phyloP scores from a whole-genome alignment of 805 yeast species.

The Myxozyma vanderwaltii region DNA sequence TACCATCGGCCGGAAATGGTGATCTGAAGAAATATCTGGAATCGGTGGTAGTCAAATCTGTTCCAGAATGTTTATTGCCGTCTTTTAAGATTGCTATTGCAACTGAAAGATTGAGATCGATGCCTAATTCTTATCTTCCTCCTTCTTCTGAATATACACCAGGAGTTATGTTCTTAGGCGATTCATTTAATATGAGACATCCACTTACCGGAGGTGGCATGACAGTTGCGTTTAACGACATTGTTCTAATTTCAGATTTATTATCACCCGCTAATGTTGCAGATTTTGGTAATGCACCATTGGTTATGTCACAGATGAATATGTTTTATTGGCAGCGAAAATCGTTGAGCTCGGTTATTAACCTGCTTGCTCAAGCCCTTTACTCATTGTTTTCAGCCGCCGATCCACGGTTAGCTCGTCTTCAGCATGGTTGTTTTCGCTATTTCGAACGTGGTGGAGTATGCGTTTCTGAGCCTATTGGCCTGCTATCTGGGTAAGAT shows the following conservation, averaged over 20 bases:
- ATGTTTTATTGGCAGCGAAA: constrained; percentile 81
- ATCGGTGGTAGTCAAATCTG: constrained; percentile 60
- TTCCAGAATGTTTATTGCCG: constrained; percentile 68
- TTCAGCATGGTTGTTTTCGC: constrained; percentile 86
- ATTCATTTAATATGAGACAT: constrained; percentile 95
- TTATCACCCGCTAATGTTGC: constrained; percentile 57
- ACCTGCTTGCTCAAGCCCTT: constrained; percentile 86
- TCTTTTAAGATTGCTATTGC: constrained; percentile 68
- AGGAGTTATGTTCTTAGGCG: constrained; percentile 86
- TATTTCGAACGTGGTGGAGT: constrained; percentile 86
- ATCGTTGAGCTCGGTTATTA: constrained; percentile 76
- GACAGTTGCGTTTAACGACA: constrained; percentile 95
- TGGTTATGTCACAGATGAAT: constrained; percentile 57
- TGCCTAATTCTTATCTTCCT: constrained; percentile 92
- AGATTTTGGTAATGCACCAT: constrained; percentile 59
- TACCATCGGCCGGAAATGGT: constrained; percentile 66
- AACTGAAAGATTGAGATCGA: constrained; percentile 64
- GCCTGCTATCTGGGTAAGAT: constrained; percentile 72
- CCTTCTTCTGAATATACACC: constrained; percentile 68
- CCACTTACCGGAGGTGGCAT: constrained; percentile 99
- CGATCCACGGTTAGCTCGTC: constrained; percentile 51
- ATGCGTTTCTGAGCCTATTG: constrained; percentile 75
- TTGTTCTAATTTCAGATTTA: constrained; percentile 64
- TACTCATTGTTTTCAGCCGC: constrained; percentile 91
- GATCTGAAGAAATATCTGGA: constrained; percentile 63